phyloP scores from a whole-genome alignment of 345 rosid species.

The Crucihimalaya himalaica region DNA sequence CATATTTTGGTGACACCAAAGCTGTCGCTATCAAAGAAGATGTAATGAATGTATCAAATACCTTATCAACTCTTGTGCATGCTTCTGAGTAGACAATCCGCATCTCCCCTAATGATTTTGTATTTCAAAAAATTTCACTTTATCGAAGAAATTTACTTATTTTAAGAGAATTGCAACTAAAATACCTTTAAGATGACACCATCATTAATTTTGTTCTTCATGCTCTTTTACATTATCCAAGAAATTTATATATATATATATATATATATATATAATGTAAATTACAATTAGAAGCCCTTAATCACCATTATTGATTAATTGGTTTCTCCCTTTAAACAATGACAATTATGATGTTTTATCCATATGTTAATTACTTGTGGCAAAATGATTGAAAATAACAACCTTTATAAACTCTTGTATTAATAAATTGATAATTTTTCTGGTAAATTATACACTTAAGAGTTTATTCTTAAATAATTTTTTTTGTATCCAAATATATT shows the following conservation, averaged over 20 bases:
- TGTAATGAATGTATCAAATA: constrained; percentile 23
- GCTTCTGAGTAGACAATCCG: constrained; percentile 25
- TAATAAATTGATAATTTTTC: neutral
- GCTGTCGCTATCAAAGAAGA: constrained; percentile 39
- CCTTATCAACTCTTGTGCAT: constrained; percentile 17
- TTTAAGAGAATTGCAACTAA: constrained; percentile 24
- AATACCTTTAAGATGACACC: constrained; percentile 39
- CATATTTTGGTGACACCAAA: constrained; percentile 15
- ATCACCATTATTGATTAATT: constrained; percentile 15
- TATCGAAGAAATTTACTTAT: constrained; percentile 23
- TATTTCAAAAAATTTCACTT: constrained; percentile 25
- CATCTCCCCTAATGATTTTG: constrained; percentile 37
- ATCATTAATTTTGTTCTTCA: constrained; percentile 27
- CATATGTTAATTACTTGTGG: neutral
- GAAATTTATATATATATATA: neutral
- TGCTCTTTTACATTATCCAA: constrained; percentile 10
- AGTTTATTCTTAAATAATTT: neutral
- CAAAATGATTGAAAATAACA: constrained; percentile 5
- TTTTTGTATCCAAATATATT: too few species aligned
- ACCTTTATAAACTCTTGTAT: neutral
- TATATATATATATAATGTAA: neutral
- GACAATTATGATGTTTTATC: constrained; percentile 21
- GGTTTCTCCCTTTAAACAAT: constrained; percentile 2
- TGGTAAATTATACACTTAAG: neutral
- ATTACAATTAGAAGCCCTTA: constrained; percentile 24